Base-by-base conservation (phyloP, 768 basidiomycete genomes). In the Saitozyma podzolica region DNA sequence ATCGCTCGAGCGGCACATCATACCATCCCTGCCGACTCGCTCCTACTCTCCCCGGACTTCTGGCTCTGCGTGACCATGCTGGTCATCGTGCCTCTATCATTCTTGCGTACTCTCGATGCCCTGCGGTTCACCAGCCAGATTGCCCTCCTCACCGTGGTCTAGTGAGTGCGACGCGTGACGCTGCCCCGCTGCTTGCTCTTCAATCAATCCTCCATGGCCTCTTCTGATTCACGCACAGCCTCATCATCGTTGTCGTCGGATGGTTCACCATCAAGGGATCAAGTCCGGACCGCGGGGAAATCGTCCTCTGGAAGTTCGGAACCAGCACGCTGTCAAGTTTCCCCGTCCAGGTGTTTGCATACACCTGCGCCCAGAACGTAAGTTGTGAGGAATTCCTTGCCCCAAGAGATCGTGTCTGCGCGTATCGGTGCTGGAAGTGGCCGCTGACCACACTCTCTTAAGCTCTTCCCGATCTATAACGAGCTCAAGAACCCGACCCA, bases 391-490 rank as follows among this genome's bases (percentile, higher is more conserved):
- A 14, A 6, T 20, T 13, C 45, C 39, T 56, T 58, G 59, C 65
- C 66, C 64, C 39, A 62, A 20, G 13, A 41, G 29, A 29, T 29
- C 29, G 29, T 29, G 29, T 42, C 8, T 8, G 42, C 45, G 20
- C 39, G 5, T 14, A 11, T 53, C 13, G 16, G 20, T 50, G 37
- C 5, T 29, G 29, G 14, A 6, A 47, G 9, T 17, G 2, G 45
- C 39, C 16, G 45, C 50, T 45, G 55, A 56, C 43, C 3, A 42
- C 40, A 56, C 58, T 56, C 40, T 29, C 37, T 40, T 45, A 51
- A 98, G 91, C 81, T 98, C 16, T 96, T 97, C 80, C 91, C 92
- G 1, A 87, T 96, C 56, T 95, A 88, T 81, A 97, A 97, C 76
- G 95, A 98, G 80, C 83, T 98, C 41, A 84, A 84, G 69, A 82